Base-by-base conservation (phyloP, 1,284 basidiomycete species). In the Cryptococcus amylolentus region DNA sequence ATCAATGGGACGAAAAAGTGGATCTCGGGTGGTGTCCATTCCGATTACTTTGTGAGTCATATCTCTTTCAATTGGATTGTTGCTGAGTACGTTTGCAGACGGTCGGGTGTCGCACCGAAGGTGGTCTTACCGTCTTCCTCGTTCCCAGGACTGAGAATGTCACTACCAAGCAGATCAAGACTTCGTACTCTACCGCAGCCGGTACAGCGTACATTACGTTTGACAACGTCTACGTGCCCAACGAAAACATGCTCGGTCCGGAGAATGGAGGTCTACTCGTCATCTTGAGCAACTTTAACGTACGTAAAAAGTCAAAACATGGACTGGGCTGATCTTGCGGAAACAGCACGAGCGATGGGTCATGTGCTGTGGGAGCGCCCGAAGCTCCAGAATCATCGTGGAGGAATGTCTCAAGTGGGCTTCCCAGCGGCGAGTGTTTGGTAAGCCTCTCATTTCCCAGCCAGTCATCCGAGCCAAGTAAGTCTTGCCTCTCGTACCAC, bases 1-100 rank as follows among this genome's bases (percentile, higher is more conserved):
- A 85, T 94, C 63, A 91, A 90, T 64, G 91, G 91, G 8, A 91
- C 89, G 7, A 94, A 95, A 77, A 80, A 80, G 65, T 96, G 93
- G 93, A 97, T 97, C 69, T 94, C 93, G 46, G 96, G 93, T 66
- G 91, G 89, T 49, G 79, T 77, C 73, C 73, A 75, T 56, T 72
- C 75, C 44, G 73, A 77, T 54, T 78, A 76, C 67, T 76, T 77
- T 54, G 69, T 71, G 51, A 51, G 69, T 14, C 44, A 3, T 4
- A 8, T 28, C 26, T 26, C n/a, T 46, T 10, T 27, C n/a, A 45
- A 12, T 12, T 3, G 27, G 5, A 9, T 27, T 27, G 20, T 23
- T 46, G 14, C 44, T 46, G 27, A 46, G 8, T 10, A 23, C 13
- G 16, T 5, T 12, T 26, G 7, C 47, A 70, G 68, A 72, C 70